Evolutionary conservation across 2,329 filamentous ascomycete species (phyloP).

Genomic region (Curvularia spicifera): DNA sequence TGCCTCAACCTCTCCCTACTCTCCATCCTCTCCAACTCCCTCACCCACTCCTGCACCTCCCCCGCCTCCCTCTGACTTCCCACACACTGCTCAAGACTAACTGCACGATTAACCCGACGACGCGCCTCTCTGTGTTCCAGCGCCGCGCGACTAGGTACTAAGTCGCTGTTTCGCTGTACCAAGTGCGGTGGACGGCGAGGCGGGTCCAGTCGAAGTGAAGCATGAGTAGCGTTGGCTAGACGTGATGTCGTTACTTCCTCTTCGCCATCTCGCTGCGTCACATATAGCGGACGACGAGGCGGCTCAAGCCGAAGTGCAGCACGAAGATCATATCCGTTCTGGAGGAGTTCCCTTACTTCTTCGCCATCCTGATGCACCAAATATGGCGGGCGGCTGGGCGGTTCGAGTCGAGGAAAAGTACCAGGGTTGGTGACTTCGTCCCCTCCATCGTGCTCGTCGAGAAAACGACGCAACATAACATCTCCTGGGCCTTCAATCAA

Average conservation of each 20-base stretch:
- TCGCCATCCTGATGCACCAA: no score
- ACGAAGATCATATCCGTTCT: not conserved
- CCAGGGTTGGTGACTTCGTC: not conserved
- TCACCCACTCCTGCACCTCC: conserved; percentile 14
- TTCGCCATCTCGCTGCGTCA: not conserved
- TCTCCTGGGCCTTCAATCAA: not conserved
- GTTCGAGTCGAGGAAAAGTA: no score
- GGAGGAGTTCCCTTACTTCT: no score
- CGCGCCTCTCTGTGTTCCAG: not conserved
- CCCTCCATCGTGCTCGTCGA: not conserved
- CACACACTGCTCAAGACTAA: not conserved
- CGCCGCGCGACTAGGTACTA: not conserved
- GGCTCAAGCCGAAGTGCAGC: not conserved
- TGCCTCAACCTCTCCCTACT: conserved; percentile 16
- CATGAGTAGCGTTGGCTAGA: not conserved
- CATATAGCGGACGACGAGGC: no score
- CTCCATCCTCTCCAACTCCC: conserved; percentile 21
- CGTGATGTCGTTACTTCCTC: not conserved
- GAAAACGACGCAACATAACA: not conserved
- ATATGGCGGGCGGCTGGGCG: no score
- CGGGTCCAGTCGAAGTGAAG: not conserved
- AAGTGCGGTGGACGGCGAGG: not conserved
- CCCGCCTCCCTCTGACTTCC: not conserved
- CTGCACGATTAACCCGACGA: not conserved
- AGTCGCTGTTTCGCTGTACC: not conserved